Evolutionary conservation across 2,329 filamentous ascomycete species (phyloP).

Genomic region (Boeremia lycopersici): DNA sequence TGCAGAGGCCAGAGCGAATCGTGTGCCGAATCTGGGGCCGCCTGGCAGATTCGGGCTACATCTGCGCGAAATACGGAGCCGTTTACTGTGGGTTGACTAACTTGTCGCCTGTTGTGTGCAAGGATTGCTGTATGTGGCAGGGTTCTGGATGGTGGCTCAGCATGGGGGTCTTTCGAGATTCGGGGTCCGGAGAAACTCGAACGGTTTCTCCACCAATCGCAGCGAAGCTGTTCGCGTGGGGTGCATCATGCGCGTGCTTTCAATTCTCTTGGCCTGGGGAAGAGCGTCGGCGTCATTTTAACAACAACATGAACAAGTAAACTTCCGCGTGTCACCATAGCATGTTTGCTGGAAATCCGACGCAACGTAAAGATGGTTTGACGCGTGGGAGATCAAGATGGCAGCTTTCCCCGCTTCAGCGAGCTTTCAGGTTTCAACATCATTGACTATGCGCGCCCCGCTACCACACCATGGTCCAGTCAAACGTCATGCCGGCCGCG

Average conservation of each 20-base stretch:
- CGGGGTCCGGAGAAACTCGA: constrained; percentile 20
- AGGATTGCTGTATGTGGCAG: constrained; percentile 26
- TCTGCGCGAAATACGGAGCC: constrained; percentile 43
- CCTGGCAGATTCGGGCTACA: constrained; percentile 36
- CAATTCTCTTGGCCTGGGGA: constrained; percentile 41
- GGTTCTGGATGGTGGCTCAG: constrained; percentile 34
- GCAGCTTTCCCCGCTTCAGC: constrained; percentile 8
- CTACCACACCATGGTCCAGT: constrained; percentile 10
- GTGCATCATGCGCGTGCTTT: constrained; percentile 22
- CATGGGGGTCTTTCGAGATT: constrained; percentile 19
- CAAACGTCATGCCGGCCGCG: constrained; percentile 31
- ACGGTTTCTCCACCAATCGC: constrained; percentile 41
- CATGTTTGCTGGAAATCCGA: neutral
- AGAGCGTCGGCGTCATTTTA: constrained; percentile 26
- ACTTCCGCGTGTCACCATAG: constrained; percentile 10
- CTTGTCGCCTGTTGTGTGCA: constrained; percentile 29
- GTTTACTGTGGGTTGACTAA: constrained; percentile 46
- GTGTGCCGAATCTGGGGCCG: constrained; percentile 33
- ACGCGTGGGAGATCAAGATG: constrained; percentile 5
- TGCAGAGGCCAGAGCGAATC: constrained; percentile 29
- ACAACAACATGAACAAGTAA: constrained; percentile 8
- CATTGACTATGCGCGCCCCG: neutral
- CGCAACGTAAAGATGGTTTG: neutral
- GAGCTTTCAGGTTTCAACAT: neutral
- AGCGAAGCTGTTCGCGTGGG: constrained; percentile 30